These are phyloP conservation scores for Puccinia coronata DNA, from an alignment of 1,284 basidiomycete genomes.

Conservation along the genomic window DNA sequence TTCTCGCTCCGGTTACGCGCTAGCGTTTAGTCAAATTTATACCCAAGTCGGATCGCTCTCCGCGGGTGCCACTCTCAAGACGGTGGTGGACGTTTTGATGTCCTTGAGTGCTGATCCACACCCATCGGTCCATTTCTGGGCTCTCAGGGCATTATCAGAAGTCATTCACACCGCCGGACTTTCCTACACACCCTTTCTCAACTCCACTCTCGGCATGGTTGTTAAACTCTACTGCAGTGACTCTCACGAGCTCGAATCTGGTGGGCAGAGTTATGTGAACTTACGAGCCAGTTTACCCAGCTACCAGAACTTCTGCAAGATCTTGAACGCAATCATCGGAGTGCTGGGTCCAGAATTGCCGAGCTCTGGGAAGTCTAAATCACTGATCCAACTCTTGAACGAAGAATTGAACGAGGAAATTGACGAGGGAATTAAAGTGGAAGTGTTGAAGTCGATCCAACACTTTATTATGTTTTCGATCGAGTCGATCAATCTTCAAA, in stretches of 20 bases:
- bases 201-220: conserved; percentile 84
- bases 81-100: conserved; percentile 92
- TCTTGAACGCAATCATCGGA: conserved; percentile 88
- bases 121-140: conserved; percentile 92
- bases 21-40: conserved; percentile 93
- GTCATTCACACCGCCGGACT: conserved; percentile 91
- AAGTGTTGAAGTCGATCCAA: conserved; percentile 92
- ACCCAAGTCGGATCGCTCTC: conserved; percentile 87
- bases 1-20: conserved; percentile 86
- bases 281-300: conserved; percentile 85
- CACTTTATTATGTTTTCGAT: conserved; percentile 95
- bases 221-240: conserved; percentile 87
- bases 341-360: conserved; percentile 94
- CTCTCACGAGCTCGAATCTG: conserved; percentile 91
- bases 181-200: conserved; percentile 84
- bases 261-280: conserved; percentile 76
- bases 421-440: conserved; percentile 84
- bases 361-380: conserved; percentile 77
- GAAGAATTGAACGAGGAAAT: conserved; percentile 77
- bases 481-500: conserved; percentile 64
- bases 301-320: conserved; percentile 85
- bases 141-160: conserved; percentile 77
- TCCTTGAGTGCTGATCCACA: conserved; percentile 94
- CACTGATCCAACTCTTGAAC: conserved; percentile 79
- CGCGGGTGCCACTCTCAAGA: conserved; percentile 90